Conservation (phyloP, 306 rosid genomes). For the Begonia masoniana region DNA sequence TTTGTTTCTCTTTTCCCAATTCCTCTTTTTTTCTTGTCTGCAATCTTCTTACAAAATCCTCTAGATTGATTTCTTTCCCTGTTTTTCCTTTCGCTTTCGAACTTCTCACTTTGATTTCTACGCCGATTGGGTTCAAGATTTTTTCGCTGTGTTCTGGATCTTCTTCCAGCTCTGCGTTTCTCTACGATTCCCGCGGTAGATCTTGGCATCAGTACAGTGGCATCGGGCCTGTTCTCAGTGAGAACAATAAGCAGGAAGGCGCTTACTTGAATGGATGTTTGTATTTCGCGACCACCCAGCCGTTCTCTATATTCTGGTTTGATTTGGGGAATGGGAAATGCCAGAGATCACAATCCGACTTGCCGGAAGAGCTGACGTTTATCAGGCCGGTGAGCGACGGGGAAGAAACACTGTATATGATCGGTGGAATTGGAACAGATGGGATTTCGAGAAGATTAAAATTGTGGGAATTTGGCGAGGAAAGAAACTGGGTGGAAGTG, state of each 20-base stretch:
- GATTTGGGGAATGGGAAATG: slow-evolving; percentile 52
- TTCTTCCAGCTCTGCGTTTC: slow-evolving; percentile 21
- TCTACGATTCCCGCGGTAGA: slow-evolving; percentile 36
- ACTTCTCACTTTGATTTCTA: slow-evolving; percentile 45
- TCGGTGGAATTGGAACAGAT: slow-evolving; percentile 72
- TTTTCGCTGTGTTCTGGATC: slow-evolving; percentile 33
- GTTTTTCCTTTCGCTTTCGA: slow-evolving; percentile 32
- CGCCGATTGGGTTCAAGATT: slow-evolving; percentile 39
- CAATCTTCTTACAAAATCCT: slow-evolving; percentile 46
- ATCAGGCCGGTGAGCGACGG: slow-evolving; percentile 44
- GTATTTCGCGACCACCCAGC: slow-evolving; percentile 58
- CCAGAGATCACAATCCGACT: slow-evolving; percentile 18
- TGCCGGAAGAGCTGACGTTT: slow-evolving; percentile 48
- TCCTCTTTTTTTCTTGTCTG: slow-evolving; percentile 37
- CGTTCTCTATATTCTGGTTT: slow-evolving; percentile 46
- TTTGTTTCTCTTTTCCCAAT: slow-evolving; percentile 43
- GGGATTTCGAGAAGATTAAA: slow-evolving; percentile 69
- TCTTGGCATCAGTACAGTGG: slow-evolving; percentile 39
- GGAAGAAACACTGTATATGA: slow-evolving; percentile 36
- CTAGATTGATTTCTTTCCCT: slow-evolving; percentile 45
- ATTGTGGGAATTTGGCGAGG: slow-evolving; percentile 49
- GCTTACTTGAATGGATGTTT: slow-evolving; percentile 30
- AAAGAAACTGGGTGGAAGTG: slow-evolving; percentile 45
- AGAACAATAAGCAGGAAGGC: slow-evolving; percentile 40
- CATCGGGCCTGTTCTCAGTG: slow-evolving; percentile 25